Evolutionary conservation across 2,329 filamentous ascomycete genomes (phyloP), one percentile per base, ranked within the genome.

Genomic region (Phaeosphaeriaceae sp.): DNA sequence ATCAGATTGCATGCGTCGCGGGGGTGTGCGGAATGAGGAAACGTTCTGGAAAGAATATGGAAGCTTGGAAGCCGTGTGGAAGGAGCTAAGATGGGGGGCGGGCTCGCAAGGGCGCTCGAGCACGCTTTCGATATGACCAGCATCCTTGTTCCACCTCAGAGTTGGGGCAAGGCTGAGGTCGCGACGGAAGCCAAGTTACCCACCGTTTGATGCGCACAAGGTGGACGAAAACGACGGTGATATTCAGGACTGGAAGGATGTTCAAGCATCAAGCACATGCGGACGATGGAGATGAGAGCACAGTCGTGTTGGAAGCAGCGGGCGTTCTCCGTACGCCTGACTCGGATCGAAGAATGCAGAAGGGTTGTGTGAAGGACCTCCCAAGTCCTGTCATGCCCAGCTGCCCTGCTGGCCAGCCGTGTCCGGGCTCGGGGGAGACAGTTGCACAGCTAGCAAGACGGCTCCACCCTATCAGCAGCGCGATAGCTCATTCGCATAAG

Each of bases 101-200:
- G 69, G 59, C 21, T 65, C 73, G 65, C 68, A 66, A 58, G 54
- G 54, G 59, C 60, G 70, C 66, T 68, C 69, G 68, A 71, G 72
- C 71, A 54, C 63, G 56, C 58, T 65, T 63, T 65, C 66, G 66
- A 66, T 55, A 66, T 56, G 65, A 65, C 66, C 65, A 62, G 48
- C 53, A 62, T 60, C 69, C 64, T 59, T 58, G 66, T 68, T 57
- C 67, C 62, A 68, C 72, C 74, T 70, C 72, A 75, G 68, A 65
- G 57, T 62, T 76, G 68, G 69, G 74, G 73, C 74, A 75, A 73
- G 71, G 71, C 72, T 76, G 71, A 70, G 68, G 66, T 24, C 66
- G 60, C 58, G 54, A 65, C 62, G 60, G 65, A 53, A 61, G 67
- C 66, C 67, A 70, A 70, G 67, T 55, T 54, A 57, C 67, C 67